Evolutionary conservation across 2,329 filamentous ascomycete genomes (phyloP).

Genomic region (Immersiporthe knoxdaviesiana): DNA sequence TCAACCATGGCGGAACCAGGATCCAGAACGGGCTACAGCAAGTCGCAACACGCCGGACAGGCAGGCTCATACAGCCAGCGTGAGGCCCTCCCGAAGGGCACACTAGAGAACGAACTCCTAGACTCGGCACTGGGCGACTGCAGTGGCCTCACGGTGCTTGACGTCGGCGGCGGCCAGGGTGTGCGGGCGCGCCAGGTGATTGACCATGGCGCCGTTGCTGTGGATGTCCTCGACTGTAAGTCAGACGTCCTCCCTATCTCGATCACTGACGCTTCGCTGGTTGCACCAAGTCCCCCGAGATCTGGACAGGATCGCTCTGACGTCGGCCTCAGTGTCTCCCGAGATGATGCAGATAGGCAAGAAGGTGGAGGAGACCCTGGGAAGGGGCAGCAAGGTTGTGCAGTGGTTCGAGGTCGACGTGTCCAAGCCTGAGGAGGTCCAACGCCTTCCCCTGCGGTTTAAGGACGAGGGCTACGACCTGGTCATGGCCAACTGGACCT

Average conservation of each 20-base stretch:
- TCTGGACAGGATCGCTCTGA: neutral
- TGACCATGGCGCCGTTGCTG: conserved; percentile 33
- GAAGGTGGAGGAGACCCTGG: conserved; percentile 23
- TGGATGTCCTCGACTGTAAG: conserved; percentile 37
- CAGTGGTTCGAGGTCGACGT: conserved; percentile 31
- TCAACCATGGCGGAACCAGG: neutral
- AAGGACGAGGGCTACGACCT: conserved; percentile 32
- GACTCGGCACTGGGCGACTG: conserved; percentile 34
- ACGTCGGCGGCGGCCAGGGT: conserved; percentile 39
- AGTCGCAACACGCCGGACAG: conserved; percentile 23
- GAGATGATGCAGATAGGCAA: conserved; percentile 36
- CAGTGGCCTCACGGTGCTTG: conserved; percentile 36
- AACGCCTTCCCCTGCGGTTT: conserved; percentile 25
- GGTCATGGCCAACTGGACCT: conserved; percentile 32
- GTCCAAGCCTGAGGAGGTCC: conserved; percentile 27
- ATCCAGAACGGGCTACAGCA: conserved; percentile 18
- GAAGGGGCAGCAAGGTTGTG: conserved; percentile 22
- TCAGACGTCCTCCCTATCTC: neutral
- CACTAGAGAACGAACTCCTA: conserved; percentile 21
- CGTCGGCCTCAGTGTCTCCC: conserved; percentile 29
- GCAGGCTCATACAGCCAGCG: conserved; percentile 15
- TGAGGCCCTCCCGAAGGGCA: neutral
- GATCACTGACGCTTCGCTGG: neutral
- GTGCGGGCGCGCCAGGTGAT: conserved; percentile 36
- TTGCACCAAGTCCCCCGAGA: neutral